Conservation (phyloP, 1,284 basidiomycete genomes). For the Schizophyllum amplum region DNA sequence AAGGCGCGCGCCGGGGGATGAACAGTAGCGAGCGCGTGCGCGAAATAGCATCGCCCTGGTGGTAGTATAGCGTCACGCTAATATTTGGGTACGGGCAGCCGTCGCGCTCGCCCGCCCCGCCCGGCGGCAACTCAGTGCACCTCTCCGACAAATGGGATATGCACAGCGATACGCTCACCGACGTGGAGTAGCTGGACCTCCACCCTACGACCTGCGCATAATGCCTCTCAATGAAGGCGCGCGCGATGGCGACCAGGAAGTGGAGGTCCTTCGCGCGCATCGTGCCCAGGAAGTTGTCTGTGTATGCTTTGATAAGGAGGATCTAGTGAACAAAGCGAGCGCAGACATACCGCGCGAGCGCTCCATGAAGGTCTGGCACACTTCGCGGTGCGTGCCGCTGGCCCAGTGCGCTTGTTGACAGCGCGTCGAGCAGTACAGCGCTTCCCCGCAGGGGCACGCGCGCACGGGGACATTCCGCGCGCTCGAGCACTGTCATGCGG, state of each 20-base stretch:
- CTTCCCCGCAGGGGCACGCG: neutral
- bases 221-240: neutral
- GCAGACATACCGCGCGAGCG: neutral
- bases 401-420: neutral
- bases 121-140: neutral
- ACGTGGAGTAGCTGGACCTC: neutral
- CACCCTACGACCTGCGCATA: neutral
- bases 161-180: neutral
- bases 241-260: neutral
- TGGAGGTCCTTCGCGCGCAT: neutral
- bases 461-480: neutral
- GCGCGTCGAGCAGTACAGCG: neutral
- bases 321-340: neutral
- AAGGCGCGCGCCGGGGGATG: too few relatives aligned
- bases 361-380: too few relatives aligned
- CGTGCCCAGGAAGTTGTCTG: neutral
- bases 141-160: neutral
- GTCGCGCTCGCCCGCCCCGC: too few relatives aligned
- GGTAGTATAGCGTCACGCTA: too few relatives aligned
- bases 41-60: too few relatives aligned
- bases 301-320: neutral
- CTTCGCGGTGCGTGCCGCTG: neutral
- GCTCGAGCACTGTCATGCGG: neutral
- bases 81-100: too few relatives aligned
- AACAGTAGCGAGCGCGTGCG: too few relatives aligned